These are phyloP conservation scores for Lunasporangiospora selenospora DNA, from an alignment of 192 early-diverging fungal genomes.

Conservation along the genomic window DNA sequence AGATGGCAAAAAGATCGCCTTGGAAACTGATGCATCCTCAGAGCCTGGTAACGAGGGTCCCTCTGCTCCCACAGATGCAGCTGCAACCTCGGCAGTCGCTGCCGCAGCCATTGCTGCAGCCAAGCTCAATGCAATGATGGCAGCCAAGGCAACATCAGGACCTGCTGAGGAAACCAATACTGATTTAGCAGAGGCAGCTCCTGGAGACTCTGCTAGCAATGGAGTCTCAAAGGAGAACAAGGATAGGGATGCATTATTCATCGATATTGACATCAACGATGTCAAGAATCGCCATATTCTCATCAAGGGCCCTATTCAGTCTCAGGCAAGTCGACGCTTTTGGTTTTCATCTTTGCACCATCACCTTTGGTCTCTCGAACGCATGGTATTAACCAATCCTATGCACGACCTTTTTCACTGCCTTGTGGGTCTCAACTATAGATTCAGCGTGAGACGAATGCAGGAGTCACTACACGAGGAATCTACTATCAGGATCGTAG, in stretches of 20 bases:
- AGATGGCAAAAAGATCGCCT: conserved; percentile 4
- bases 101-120: conserved; percentile 57
- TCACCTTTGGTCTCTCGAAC: no score
- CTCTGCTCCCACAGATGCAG: background rate
- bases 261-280: conserved; percentile 83
- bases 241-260: conserved; percentile 59
- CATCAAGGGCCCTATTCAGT: conserved; percentile 79
- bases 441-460: conserved; percentile 81
- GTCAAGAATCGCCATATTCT: conserved; percentile 80
- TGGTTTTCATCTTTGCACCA: no score
- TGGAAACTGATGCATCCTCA: background rate
- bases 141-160: conserved; percentile 36
- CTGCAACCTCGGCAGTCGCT: conserved; percentile 5
- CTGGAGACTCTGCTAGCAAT: background rate
- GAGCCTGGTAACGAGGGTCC: background rate
- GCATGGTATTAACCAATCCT: no score
- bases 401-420: no score
- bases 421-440: no score
- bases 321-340: conserved; percentile 54
- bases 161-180: conserved; percentile 1
- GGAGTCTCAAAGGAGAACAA: conserved; percentile 11
- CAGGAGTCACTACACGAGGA: conserved; percentile 84
- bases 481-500: conserved; percentile 78
- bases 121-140: conserved; percentile 60
- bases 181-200: background rate